These are phyloP conservation scores for Parathielavia appendiculata DNA, from an alignment of 495 filamentous ascomycete species.

Conservation along the genomic window DNA sequence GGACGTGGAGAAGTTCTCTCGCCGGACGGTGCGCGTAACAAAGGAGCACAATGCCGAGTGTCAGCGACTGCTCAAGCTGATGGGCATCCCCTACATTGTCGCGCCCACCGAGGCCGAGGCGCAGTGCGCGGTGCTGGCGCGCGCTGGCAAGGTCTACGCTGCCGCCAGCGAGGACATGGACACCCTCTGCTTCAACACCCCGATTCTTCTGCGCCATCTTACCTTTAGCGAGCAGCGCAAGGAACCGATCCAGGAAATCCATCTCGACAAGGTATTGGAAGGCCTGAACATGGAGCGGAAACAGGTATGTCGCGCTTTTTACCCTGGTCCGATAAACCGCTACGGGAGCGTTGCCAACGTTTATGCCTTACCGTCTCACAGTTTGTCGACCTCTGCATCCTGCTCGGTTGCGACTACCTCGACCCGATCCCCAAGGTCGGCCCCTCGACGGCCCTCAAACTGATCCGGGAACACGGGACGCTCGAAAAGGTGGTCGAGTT, in stretches of 20 bases:
- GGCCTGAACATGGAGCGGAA: slow-evolving; percentile 80
- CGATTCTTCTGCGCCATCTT: slow-evolving; percentile 84
- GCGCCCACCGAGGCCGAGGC: slow-evolving; percentile 97
- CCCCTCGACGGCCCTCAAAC: slow-evolving; percentile 79
- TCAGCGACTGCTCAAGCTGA: slow-evolving; percentile 80
- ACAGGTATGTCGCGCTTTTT: slow-evolving; percentile 49
- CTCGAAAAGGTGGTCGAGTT: slow-evolving; percentile 80
- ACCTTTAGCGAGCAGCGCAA: slow-evolving; percentile 97
- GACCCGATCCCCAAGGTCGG: slow-evolving; percentile 94
- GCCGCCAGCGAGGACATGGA: slow-evolving; percentile 99
- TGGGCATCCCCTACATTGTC: slow-evolving; percentile 93
- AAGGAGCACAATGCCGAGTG: slow-evolving; percentile 93
- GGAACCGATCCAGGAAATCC: slow-evolving; percentile 94
- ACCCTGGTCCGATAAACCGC: not conserved
- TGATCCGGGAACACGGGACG: slow-evolving; percentile 83
- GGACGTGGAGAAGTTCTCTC: slow-evolving; percentile 96
- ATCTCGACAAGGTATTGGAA: slow-evolving; percentile 74
- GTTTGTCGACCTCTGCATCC: slow-evolving; percentile 97
- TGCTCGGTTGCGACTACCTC: slow-evolving; percentile 96
- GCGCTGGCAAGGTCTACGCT: slow-evolving; percentile 92
- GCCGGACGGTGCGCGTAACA: slow-evolving; percentile 90
- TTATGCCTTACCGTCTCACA: slow-evolving; percentile 32
- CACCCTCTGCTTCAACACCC: slow-evolving; percentile 89
- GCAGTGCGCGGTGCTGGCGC: slow-evolving; percentile 85
- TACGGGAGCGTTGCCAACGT: not conserved